A percentile compares a stretch with the other conserved stretches of the same genome.
Conservation (phyloP, 768 basidiomycete genomes). For the Pisolithus sp. region DNA sequence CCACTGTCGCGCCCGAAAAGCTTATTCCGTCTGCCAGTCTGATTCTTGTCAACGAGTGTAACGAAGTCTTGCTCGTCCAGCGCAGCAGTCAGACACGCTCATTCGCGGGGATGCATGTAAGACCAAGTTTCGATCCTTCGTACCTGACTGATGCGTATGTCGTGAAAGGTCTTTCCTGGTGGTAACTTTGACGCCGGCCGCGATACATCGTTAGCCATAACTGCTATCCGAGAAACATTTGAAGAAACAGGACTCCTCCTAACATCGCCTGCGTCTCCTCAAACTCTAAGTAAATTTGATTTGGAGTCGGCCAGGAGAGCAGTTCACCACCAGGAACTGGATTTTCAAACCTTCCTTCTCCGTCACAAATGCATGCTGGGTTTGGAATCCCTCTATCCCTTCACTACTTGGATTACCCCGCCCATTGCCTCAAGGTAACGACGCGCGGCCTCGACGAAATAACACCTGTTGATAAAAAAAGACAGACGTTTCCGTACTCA, state of each 20-base stretch:
- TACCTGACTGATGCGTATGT: constrained; percentile 1
- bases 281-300: constrained; percentile 25
- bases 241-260: constrained; percentile 68
- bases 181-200: constrained; percentile 61
- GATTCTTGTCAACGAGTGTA: constrained; percentile 55
- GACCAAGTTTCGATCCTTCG: constrained; percentile 13
- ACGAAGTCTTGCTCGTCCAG: constrained; percentile 67
- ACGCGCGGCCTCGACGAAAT: neutral
- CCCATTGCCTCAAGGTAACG: constrained; percentile 42
- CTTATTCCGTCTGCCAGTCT: constrained; percentile 66
- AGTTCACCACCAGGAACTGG: constrained; percentile 46
- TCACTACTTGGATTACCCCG: constrained; percentile 76
- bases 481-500: constrained; percentile 66
- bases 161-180: constrained; percentile 64
- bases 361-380: constrained; percentile 40
- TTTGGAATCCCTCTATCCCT: constrained; percentile 47
- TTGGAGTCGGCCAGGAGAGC: constrained; percentile 50
- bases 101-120: constrained; percentile 63
- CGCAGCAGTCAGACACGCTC: constrained; percentile 57
- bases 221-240: constrained; percentile 71
- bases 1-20: neutral
- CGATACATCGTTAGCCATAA: constrained; percentile 49
- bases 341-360: constrained; percentile 49
- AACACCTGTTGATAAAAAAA: constrained; percentile 3
- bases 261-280: constrained; percentile 33